Percentiles rank a stretch among this genome's conserved stretches.
These are phyloP conservation scores for Graphiopsis chlorocephala DNA, from an alignment of 2,329 filamentous ascomycete species.

Conservation along the genomic window DNA sequence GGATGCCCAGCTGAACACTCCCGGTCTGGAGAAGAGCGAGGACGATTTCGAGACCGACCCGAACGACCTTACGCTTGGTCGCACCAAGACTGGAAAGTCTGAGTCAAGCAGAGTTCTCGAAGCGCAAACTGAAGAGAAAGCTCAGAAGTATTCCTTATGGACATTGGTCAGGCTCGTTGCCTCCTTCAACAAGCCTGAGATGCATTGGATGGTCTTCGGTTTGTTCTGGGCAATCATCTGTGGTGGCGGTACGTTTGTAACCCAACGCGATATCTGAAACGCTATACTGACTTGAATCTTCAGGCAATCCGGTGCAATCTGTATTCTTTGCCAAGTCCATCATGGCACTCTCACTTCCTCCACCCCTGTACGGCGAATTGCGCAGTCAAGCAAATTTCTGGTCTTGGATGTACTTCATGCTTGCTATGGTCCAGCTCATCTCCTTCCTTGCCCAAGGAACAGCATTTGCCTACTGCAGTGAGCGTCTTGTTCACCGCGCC, in stretches of 20 bases:
- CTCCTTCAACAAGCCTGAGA: slow-evolving; percentile 74
- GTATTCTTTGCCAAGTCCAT: slow-evolving; percentile 91
- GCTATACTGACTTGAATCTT: background rate
- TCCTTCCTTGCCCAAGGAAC: slow-evolving; percentile 67
- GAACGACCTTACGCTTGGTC: slow-evolving; percentile 60
- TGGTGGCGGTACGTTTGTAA: slow-evolving; percentile 62
- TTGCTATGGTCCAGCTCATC: slow-evolving; percentile 71
- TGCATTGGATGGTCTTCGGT: slow-evolving; percentile 68
- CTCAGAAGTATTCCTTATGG: slow-evolving; percentile 66
- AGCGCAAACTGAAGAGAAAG: slow-evolving; percentile 49
- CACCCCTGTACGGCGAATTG: slow-evolving; percentile 52
- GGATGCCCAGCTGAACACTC: slow-evolving; percentile 27
- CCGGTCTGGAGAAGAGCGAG: slow-evolving; percentile 31
- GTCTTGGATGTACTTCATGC: slow-evolving; percentile 83
- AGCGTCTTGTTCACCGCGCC: slow-evolving; percentile 77
- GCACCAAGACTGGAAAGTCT: slow-evolving; percentile 52
- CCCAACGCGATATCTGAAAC: too few species aligned
- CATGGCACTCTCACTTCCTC: slow-evolving; percentile 60
- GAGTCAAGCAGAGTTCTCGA: slow-evolving; percentile 69
- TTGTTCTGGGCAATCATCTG: slow-evolving; percentile 72
- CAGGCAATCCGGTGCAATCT: slow-evolving; percentile 61
- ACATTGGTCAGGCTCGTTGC: slow-evolving; percentile 75
- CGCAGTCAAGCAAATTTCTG: slow-evolving; percentile 77
- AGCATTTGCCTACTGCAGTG: slow-evolving; percentile 81
- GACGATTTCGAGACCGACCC: slow-evolving; percentile 50